These are phyloP conservation scores for Aspergillus olivimuriae DNA, from an alignment of 495 filamentous ascomycete species.

Conservation along the genomic window DNA sequence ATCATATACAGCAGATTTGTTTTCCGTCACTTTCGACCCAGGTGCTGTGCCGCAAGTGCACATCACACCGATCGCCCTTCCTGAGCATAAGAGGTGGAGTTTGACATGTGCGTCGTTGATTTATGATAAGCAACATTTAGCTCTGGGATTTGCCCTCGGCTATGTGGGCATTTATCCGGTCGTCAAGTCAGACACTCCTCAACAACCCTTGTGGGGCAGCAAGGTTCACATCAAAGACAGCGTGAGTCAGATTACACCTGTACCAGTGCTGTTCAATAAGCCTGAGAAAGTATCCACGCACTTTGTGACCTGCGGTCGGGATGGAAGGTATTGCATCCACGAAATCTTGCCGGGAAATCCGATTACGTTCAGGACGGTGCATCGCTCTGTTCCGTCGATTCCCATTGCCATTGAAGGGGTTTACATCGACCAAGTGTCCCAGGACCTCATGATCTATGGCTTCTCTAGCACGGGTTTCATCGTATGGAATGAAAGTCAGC, in stretches of 20 bases:
- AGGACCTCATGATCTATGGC: slow-evolving; percentile 65
- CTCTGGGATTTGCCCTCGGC: slow-evolving; percentile 65
- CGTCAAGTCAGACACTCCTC: slow-evolving; percentile 9
- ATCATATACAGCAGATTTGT: slow-evolving; percentile 23
- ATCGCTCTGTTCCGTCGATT: slow-evolving; percentile 53
- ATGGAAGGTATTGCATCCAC: slow-evolving; percentile 64
- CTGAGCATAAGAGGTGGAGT: slow-evolving; percentile 26
- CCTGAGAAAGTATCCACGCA: slow-evolving; percentile 12
- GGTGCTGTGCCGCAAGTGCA: slow-evolving; percentile 14
- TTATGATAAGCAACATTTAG: slow-evolving; percentile 37
- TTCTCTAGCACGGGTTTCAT: slow-evolving; percentile 75
- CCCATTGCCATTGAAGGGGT: slow-evolving; percentile 63
- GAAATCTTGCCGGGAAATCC: slow-evolving; percentile 9
- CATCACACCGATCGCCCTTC: slow-evolving; percentile 21
- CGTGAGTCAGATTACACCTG: slow-evolving; percentile 61
- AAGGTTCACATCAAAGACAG: slow-evolving; percentile 56
- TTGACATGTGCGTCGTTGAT: slow-evolving; percentile 31
- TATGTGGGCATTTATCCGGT: slow-evolving; percentile 48
- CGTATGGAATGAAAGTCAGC: slow-evolving; percentile 64
- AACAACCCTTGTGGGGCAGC: slow-evolving; percentile 19
- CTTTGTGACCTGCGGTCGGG: slow-evolving; percentile 62
- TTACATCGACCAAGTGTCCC: slow-evolving; percentile 42
- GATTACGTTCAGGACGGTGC: slow-evolving; percentile 36
- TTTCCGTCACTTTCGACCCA: slow-evolving; percentile 18
- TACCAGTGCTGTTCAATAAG: slow-evolving; percentile 17